Conservation (phyloP, 2,329 filamentous ascomycete genomes). For the Botryosphaeria agaves region DNA sequence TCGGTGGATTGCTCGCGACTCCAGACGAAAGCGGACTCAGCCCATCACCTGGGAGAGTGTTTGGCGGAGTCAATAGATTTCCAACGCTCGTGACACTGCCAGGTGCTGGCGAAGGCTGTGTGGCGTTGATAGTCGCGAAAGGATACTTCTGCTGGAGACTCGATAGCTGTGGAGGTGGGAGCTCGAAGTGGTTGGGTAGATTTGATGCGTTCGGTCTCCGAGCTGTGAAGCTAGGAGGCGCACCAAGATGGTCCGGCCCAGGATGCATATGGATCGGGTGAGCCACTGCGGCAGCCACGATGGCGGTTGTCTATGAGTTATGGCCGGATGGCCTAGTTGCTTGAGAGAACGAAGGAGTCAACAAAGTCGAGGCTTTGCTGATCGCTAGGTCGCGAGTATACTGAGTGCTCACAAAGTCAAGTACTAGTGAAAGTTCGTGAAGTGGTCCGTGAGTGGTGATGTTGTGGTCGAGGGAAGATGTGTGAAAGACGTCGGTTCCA, state of each 20-base stretch:
- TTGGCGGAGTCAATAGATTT: slow-evolving; percentile 45
- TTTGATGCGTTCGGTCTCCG: slow-evolving; percentile 52
- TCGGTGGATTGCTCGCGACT: slow-evolving; percentile 41
- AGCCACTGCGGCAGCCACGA: slow-evolving; percentile 45
- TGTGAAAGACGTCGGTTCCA: too few relatives aligned
- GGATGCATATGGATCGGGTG: slow-evolving; percentile 45
- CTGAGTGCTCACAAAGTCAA: too few relatives aligned
- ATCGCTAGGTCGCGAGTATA: too few relatives aligned
- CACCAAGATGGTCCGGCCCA: slow-evolving; percentile 41
- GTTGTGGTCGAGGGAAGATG: too few relatives aligned
- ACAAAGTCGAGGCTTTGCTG: too few relatives aligned
- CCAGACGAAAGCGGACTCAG: slow-evolving; percentile 44
- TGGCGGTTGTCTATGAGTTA: slow-evolving; percentile 29
- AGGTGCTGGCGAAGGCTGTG: slow-evolving; percentile 29
- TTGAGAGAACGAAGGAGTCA: slow-evolving; percentile 22
- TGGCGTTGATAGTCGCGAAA: slow-evolving; percentile 17
- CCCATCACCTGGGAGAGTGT: slow-evolving; percentile 41
- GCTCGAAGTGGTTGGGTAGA: slow-evolving; percentile 52
- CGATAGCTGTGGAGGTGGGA: slow-evolving; percentile 43
- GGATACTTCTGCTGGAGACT: slow-evolving; percentile 33
- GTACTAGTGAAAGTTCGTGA: too few relatives aligned
- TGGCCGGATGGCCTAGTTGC: slow-evolving; percentile 23
- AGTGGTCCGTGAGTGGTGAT: too few relatives aligned
- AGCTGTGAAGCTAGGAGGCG: slow-evolving; percentile 49
- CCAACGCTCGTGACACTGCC: slow-evolving; percentile 34